A percentile compares a stretch with the other conserved stretches of the same genome.
phyloP scores from a whole-genome alignment of 768 basidiomycete species.

The Terana coerulea region DNA sequence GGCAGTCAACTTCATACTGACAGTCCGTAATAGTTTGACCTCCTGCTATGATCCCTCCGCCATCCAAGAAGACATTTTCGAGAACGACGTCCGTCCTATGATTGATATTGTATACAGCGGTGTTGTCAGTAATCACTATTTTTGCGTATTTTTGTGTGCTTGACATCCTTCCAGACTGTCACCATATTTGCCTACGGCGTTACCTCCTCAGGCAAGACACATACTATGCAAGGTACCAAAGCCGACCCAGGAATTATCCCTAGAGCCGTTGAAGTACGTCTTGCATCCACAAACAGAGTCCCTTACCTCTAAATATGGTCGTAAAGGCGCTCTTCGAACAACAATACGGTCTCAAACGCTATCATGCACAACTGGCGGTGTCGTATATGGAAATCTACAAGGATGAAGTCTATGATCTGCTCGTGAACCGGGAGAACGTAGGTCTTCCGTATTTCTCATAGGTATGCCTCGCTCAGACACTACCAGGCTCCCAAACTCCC shows the following conservation, averaged over 20 bases:
- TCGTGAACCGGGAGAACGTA: conserved; percentile 68
- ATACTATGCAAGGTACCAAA: conserved; percentile 86
- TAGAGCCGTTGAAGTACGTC: conserved; percentile 63
- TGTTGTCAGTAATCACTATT: conserved; percentile 45
- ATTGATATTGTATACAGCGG: conserved; percentile 77
- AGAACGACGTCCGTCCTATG: conserved; percentile 70
- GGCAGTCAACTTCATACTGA: background rate
- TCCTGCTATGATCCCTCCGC: conserved; percentile 71
- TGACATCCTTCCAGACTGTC: conserved; percentile 49
- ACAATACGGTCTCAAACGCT: conserved; percentile 15
- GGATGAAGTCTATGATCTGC: conserved; percentile 86
- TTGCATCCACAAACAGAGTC: background rate
- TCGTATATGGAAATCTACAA: conserved; percentile 92
- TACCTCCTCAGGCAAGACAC: conserved; percentile 87
- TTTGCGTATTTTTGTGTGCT: background rate
- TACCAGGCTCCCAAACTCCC: conserved; percentile 49
- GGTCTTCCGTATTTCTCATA: conserved; percentile 19
- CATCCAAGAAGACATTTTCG: conserved; percentile 75
- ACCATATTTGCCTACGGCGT: conserved; percentile 91
- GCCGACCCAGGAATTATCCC: conserved; percentile 83
- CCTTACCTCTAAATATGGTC: background rate
- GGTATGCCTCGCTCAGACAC: background rate
- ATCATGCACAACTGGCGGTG: conserved; percentile 46
- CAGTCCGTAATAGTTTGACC: conserved; percentile 46
- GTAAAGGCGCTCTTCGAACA: conserved; percentile 14